Percentiles rank a stretch among this genome's conserved stretches.
These are phyloP conservation scores for Yarrowia sp. DNA, from an alignment of 805 yeast species.

Conservation along the genomic window DNA sequence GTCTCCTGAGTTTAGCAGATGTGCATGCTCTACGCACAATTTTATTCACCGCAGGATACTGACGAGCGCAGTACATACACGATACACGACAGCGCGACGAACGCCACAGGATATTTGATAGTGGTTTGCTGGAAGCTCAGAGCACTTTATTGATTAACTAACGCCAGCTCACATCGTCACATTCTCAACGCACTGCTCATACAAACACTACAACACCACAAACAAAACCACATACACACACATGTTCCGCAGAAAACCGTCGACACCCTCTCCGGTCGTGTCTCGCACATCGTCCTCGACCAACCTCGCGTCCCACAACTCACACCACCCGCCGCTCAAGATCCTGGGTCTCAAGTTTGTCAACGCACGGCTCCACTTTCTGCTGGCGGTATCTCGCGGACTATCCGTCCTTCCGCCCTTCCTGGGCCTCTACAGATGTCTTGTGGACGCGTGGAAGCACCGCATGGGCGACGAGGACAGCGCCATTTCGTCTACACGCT, in stretches of 20 bases:
- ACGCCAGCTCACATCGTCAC: neutral
- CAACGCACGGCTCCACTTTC: slow-evolving; percentile 71
- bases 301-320: slow-evolving; percentile 10
- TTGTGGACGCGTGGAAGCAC: slow-evolving; percentile 39
- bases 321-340: slow-evolving; percentile 43
- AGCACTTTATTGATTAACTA: too few relatives aligned
- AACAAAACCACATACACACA: neutral
- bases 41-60: slow-evolving; percentile 13
- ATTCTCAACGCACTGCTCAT: too few relatives aligned
- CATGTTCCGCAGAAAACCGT: slow-evolving; percentile 13
- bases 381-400: slow-evolving; percentile 75
- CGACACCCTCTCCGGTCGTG: slow-evolving; percentile 1
- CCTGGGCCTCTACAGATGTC: slow-evolving; percentile 45
- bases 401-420: slow-evolving; percentile 69
- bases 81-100: too few relatives aligned
- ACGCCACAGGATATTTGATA: too few relatives aligned
- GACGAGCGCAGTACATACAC: too few relatives aligned
- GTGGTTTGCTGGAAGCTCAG: too few relatives aligned
- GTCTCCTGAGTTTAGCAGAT: slow-evolving; percentile 5
- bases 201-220: neutral
- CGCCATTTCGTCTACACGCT: slow-evolving; percentile 57
- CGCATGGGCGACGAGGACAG: slow-evolving; percentile 35
- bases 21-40: slow-evolving; percentile 19
- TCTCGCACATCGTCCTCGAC: slow-evolving; percentile 12
- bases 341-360: slow-evolving; percentile 66